A percentile compares a stretch with the other conserved stretches of the same genome.
Conservation (phyloP, 2,329 filamentous ascomycete genomes). For the Aspergillus pseudonomiae region DNA sequence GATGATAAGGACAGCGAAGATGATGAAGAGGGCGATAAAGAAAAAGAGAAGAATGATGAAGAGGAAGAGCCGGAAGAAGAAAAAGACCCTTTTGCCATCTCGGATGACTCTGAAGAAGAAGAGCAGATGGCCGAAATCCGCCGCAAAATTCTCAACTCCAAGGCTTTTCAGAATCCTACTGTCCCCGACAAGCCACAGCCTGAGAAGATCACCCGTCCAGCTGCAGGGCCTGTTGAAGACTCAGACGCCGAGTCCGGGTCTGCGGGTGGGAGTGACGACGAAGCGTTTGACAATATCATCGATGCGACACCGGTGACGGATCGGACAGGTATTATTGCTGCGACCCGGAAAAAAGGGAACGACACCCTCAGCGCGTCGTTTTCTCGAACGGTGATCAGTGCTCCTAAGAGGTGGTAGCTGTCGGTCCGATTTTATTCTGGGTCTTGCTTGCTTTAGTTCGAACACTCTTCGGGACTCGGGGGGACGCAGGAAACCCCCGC, state of each 20-base stretch:
- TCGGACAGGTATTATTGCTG: constrained; percentile 71
- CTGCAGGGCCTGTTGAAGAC: constrained; percentile 55
- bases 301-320: constrained; percentile 89
- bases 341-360: constrained; percentile 58
- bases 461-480: not conserved
- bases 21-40: constrained; percentile 50
- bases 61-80: constrained; percentile 48
- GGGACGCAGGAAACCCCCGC: not conserved
- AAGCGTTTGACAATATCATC: constrained; percentile 91
- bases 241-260: constrained; percentile 72
- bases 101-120: constrained; percentile 79
- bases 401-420: constrained; percentile 50
- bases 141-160: constrained; percentile 86
- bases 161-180: constrained; percentile 71
- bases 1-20: constrained; percentile 53
- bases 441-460: not conserved
- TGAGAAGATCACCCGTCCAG: constrained; percentile 65
- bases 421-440: not conserved
- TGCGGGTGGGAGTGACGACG: constrained; percentile 61
- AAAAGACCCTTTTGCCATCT: constrained; percentile 73
- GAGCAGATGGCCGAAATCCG: constrained; percentile 92
- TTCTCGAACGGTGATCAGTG: constrained; percentile 51
- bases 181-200: constrained; percentile 57
- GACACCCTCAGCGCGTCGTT: constrained; percentile 54
- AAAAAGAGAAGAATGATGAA: constrained; percentile 49